These are phyloP conservation scores for Nyctanthes arbortristis DNA, from an alignment of 257 asterid species.

Conservation along the genomic window DNA sequence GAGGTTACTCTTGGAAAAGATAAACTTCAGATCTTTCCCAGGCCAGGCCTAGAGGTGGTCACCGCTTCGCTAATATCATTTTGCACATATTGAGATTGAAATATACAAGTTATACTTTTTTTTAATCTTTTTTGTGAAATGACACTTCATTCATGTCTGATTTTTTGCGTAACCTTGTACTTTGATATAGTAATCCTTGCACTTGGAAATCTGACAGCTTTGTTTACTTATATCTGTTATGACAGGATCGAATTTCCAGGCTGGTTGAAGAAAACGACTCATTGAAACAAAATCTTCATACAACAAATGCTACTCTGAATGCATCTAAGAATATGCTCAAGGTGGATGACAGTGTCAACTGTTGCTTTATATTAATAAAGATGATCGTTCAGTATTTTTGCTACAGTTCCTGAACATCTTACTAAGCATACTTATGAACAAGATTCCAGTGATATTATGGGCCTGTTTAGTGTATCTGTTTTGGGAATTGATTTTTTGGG, in stretches of 20 bases:
- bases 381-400: slow-evolving; percentile 3
- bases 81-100: slow-evolving; percentile 7
- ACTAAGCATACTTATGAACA: too few species aligned
- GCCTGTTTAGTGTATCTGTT: too few species aligned
- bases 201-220: slow-evolving; percentile 11
- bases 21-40: not conserved
- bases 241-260: slow-evolving; percentile 75
- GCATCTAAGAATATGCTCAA: slow-evolving; percentile 57
- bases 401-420: slow-evolving; percentile 5
- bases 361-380: slow-evolving; percentile 15
- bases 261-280: slow-evolving; percentile 79
- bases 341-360: slow-evolving; percentile 40
- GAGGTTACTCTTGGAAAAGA: slow-evolving; percentile 11
- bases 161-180: slow-evolving; percentile 14
- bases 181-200: slow-evolving; percentile 15
- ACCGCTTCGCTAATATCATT: slow-evolving; percentile 1
- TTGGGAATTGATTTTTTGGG: too few species aligned
- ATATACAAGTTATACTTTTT: slow-evolving; percentile 6
- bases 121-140: slow-evolving; percentile 14
- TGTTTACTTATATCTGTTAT: slow-evolving; percentile 19
- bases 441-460: too few species aligned
- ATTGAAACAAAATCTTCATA: slow-evolving; percentile 64
- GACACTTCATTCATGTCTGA: slow-evolving; percentile 4
- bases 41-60: not conserved
- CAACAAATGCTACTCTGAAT: slow-evolving; percentile 54